These are phyloP conservation scores for Forsythia suspensa DNA, from an alignment of 257 asterid species.

Conservation along the genomic window DNA sequence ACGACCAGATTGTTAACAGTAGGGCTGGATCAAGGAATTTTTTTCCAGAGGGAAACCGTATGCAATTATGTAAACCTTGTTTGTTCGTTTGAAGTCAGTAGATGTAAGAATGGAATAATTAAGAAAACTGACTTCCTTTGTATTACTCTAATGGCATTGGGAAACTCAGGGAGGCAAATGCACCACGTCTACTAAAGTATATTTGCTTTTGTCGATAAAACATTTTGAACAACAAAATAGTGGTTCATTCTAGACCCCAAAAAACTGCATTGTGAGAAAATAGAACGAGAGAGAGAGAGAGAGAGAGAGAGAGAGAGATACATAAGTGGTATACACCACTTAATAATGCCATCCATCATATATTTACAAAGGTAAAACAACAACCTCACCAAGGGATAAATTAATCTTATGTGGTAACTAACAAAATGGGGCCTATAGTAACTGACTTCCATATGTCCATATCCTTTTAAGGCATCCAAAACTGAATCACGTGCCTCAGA, in stretches of 20 bases:
- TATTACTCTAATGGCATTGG: neutral
- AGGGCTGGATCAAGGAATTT: neutral
- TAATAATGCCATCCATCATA: neutral
- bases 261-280: no score
- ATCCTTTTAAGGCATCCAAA: constrained; percentile 6
- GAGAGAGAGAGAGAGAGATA: neutral
- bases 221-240: neutral
- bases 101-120: neutral
- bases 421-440: neutral
- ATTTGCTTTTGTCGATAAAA: neutral
- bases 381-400: neutral
- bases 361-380: neutral
- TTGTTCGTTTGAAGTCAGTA: neutral
- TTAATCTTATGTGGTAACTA: neutral
- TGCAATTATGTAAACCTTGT: neutral
- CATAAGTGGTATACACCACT: neutral
- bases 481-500: neutral
- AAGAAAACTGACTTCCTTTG: neutral
- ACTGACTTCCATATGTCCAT: constrained; percentile 5
- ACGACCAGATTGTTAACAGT: neutral
- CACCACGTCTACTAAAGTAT: neutral
- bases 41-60: neutral
- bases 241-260: no score
- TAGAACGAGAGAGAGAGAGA: neutral
- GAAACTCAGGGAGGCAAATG: neutral